These are phyloP conservation scores for Mortierella sp. DNA, from an alignment of 371 early-diverging fungal species.

Conservation along the genomic window DNA sequence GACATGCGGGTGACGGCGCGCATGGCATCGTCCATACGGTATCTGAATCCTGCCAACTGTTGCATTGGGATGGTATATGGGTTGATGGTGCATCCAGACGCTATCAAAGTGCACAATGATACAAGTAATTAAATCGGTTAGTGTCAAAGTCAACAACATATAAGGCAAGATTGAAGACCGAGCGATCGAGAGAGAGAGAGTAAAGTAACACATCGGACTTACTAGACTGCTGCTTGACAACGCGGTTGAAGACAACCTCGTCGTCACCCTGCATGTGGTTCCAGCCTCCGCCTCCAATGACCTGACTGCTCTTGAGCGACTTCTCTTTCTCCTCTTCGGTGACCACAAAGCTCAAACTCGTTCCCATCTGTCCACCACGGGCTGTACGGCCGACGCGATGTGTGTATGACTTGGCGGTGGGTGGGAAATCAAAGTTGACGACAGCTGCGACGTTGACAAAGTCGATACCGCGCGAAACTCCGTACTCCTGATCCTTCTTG, in stretches of 20 bases:
- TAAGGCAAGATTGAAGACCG: background rate
- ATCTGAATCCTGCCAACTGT: slow-evolving; percentile 91
- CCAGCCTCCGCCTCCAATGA: slow-evolving; percentile 48
- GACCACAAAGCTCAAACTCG: slow-evolving; percentile 89
- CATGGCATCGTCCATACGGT: slow-evolving; percentile 92
- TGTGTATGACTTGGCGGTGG: slow-evolving; percentile 89
- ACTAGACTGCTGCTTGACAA: slow-evolving; percentile 77
- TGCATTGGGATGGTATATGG: slow-evolving; percentile 92
- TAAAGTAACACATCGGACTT: slow-evolving; percentile 18
- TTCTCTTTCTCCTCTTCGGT: slow-evolving; percentile 64
- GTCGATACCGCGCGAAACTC: slow-evolving; percentile 98
- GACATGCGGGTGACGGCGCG: slow-evolving; percentile 81
- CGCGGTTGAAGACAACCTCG: slow-evolving; percentile 78
- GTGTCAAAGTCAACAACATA: background rate
- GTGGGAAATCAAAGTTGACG: slow-evolving; percentile 98
- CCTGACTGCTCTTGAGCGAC: slow-evolving; percentile 50
- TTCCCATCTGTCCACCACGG: slow-evolving; percentile 92
- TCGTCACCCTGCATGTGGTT: slow-evolving; percentile 61
- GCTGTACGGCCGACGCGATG: slow-evolving; percentile 99
- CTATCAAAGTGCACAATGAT: slow-evolving; percentile 32
- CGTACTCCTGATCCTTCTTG: slow-evolving; percentile 88
- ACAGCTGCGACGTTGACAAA: slow-evolving; percentile 95
- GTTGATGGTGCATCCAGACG: slow-evolving; percentile 70
- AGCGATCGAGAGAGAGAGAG: background rate
- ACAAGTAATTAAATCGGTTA: background rate